Percentiles rank a stretch among this genome's conserved stretches.
Conservation (phyloP, 2,329 filamentous ascomycete genomes). For the Trichoderma brevicompactum region DNA sequence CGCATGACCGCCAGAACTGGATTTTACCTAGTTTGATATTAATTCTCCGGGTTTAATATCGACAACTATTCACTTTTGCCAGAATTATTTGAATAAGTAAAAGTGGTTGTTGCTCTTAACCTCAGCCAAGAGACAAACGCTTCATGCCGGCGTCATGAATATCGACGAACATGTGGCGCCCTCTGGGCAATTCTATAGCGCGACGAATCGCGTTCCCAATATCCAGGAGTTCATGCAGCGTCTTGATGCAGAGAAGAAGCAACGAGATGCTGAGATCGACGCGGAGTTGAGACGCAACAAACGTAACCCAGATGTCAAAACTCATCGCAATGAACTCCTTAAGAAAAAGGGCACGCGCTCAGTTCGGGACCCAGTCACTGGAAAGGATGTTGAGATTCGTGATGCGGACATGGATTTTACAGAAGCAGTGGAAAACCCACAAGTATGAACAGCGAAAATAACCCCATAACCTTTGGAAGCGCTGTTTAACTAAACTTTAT, state of each 20-base stretch:
- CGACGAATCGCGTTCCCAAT: conserved; percentile 81
- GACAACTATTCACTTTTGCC: neutral
- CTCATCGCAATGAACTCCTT: conserved; percentile 48
- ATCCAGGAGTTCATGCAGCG: conserved; percentile 81
- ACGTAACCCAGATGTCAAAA: conserved; percentile 44
- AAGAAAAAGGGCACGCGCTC: conserved; percentile 61
- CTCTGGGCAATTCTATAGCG: conserved; percentile 75
- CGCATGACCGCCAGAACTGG: neutral
- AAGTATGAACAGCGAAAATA: conserved; percentile 48
- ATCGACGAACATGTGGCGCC: conserved; percentile 49
- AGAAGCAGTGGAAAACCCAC: conserved; percentile 72
- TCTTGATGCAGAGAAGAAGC: conserved; percentile 77
- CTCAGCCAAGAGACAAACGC: neutral
- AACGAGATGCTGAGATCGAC: conserved; percentile 74
- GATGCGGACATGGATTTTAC: conserved; percentile 74
- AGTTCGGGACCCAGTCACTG: conserved; percentile 88
- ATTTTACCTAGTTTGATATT: conserved; percentile 21
- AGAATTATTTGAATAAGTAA: neutral
- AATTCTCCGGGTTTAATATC: neutral
- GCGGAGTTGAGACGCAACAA: conserved; percentile 51
- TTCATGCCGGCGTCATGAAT: conserved; percentile 41
- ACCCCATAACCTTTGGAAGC: neutral
- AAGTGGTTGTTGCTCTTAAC: neutral
- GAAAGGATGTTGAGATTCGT: conserved; percentile 82
- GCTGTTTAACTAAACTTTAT: conserved; percentile 1